A percentile compares a stretch with the other conserved stretches of the same genome.
These are phyloP conservation scores for Suhomyces emberorum DNA, from an alignment of 805 yeast species.

Conservation along the genomic window DNA sequence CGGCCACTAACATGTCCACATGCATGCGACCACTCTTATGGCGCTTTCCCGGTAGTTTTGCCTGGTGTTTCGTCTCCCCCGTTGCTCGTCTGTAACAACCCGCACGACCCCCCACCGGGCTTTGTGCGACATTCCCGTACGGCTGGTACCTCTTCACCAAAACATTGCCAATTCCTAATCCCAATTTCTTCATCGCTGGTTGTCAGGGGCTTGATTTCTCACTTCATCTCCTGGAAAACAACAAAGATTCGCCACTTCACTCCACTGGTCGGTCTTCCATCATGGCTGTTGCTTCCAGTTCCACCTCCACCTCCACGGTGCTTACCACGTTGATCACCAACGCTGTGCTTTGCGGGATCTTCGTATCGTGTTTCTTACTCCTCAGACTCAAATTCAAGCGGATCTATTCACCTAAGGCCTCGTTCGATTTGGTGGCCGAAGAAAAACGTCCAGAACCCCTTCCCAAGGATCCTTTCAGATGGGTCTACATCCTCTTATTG, in stretches of 20 bases:
- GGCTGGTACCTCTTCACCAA: constrained; percentile 1
- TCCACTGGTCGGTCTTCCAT: too few species aligned
- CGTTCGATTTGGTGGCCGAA: constrained; percentile 54
- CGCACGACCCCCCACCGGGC: not conserved
- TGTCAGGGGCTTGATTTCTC: too few species aligned
- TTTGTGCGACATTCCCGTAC: not conserved
- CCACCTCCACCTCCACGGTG: constrained; percentile 70
- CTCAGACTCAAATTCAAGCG: constrained; percentile 65
- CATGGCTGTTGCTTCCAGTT: constrained; percentile 24
- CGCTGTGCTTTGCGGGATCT: constrained; percentile 60
- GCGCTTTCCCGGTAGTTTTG: too few species aligned
- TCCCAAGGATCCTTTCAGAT: constrained; percentile 62
- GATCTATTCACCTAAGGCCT: constrained; percentile 81
- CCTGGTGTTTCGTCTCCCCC: too few species aligned
- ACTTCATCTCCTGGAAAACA: too few species aligned
- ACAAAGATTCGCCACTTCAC: too few species aligned
- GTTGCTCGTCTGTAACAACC: not conserved
- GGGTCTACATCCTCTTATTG: constrained; percentile 63
- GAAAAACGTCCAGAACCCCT: constrained; percentile 71
- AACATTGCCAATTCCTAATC: constrained; percentile 1
- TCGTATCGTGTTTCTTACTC: constrained; percentile 59
- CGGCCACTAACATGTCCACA: too few species aligned
- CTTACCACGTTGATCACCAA: constrained; percentile 69
- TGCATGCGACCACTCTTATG: too few species aligned
- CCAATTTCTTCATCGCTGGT: too few species aligned